These are phyloP conservation scores for Tylopilus intermedius DNA, from an alignment of 768 basidiomycete genomes.

Conservation along the genomic window DNA sequence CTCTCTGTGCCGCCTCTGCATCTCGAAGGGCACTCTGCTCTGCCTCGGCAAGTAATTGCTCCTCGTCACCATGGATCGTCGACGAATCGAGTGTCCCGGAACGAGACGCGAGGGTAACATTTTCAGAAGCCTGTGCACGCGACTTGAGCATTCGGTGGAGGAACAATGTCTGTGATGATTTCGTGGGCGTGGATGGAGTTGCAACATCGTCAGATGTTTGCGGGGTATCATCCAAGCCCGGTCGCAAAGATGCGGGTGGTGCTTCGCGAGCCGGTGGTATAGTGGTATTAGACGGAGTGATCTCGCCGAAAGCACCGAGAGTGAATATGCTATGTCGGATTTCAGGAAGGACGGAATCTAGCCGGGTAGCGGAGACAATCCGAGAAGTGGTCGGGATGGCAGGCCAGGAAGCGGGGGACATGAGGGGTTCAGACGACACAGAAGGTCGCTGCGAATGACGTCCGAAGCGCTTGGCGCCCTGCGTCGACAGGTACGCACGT, in stretches of 20 bases:
- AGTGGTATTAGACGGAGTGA: neutral
- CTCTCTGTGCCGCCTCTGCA: constrained; percentile 1
- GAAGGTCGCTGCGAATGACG: constrained; percentile 15
- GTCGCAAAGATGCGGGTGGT: neutral
- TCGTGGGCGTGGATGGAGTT: neutral
- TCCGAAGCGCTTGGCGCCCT: neutral
- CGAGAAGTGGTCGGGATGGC: constrained; percentile 5
- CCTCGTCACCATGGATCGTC: neutral
- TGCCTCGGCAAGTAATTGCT: constrained; percentile 14
- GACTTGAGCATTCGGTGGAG: constrained; percentile 19
- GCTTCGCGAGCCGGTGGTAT: neutral
- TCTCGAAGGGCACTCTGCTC: constrained; percentile 15
- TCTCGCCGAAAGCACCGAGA: constrained; percentile 4
- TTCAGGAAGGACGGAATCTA: constrained; percentile 1
- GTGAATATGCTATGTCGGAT: neutral
- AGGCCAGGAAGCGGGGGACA: constrained; percentile 9
- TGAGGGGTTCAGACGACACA: constrained; percentile 22
- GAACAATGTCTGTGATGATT: constrained; percentile 8
- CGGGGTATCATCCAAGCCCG: neutral
- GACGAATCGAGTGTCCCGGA: constrained; percentile 10
- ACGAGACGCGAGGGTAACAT: neutral
- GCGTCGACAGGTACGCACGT: neutral
- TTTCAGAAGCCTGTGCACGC: constrained; percentile 18
- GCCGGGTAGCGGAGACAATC: neutral
- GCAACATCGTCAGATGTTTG: neutral